Conservation (phyloP, 1,284 basidiomycete species). For the Cystobasidiaceae sp. region DNA sequence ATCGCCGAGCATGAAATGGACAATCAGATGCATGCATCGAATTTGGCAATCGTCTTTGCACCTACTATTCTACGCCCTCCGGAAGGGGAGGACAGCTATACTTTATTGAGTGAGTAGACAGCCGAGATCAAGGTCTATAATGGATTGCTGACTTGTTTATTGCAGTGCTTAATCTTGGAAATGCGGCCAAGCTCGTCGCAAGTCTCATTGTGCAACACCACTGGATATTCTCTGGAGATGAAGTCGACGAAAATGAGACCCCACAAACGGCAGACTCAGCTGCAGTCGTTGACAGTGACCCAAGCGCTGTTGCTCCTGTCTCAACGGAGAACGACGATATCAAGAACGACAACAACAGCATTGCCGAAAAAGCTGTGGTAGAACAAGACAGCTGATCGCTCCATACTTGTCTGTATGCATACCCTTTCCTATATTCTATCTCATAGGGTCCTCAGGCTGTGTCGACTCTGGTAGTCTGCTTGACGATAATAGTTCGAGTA, state of each 20-base stretch:
- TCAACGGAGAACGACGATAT: too few relatives aligned
- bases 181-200: conserved; percentile 4
- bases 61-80: conserved; percentile 20
- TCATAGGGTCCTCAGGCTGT: too few relatives aligned
- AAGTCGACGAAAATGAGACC: conserved; percentile 4
- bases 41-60: conserved; percentile 30
- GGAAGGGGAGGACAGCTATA: conserved; percentile 6
- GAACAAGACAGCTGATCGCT: too few relatives aligned
- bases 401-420: too few relatives aligned
- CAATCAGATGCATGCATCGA: conserved; percentile 28
- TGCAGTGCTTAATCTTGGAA: conserved; percentile 22
- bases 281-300: too few relatives aligned
- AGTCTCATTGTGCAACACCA: conserved; percentile 17
- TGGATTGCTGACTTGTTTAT: background rate
- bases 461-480: too few relatives aligned
- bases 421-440: too few relatives aligned
- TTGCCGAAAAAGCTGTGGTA: too few relatives aligned
- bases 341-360: too few relatives aligned
- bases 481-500: too few relatives aligned
- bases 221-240: conserved; percentile 26
- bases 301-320: too few relatives aligned
- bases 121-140: background rate
- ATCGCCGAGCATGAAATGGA: conserved; percentile 26
- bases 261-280: too few relatives aligned
- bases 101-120: conserved; percentile 4